Evolutionary conservation across 371 early-diverging fungal species (phyloP), one percentile per base, ranked within the genome.

Genomic region (Basidiobolus meristosporus): DNA sequence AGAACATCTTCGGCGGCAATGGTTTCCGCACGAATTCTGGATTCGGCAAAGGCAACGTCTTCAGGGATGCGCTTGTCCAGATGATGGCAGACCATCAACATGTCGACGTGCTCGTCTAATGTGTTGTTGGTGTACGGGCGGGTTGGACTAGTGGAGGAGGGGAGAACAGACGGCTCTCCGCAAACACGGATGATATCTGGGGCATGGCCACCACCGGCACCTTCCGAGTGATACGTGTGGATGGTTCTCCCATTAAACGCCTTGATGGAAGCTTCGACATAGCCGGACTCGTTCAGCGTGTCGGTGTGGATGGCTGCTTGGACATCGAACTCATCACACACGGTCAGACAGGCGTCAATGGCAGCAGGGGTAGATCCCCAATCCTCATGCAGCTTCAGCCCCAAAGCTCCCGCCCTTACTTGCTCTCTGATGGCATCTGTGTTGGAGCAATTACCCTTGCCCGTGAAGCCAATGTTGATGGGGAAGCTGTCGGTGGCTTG

Each of bases 21-120:
- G 0, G 93, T 93, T 51, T 93, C 91, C 12, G 79, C 88, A 21
- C 93, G 71, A 50, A 93, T 93, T 42, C 93, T 70, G 45, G 79
- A 78, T 55, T 93, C 93, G 1, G 93, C 91, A 63, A 93, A 93
- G 3, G 87, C 79, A 14, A 90, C 78, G 51, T 93, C 93, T 56
- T 93, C 93, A 3, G 90, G 89, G 28, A 93, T 77, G 31, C 74
- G 71, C 51, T 76, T 81, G 41, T 79, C 78, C 41, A 93, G 60
- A 46, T 93, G 93, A 53, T 93, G 93, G 52, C 93, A 93, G n/a
- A 86, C 91, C 91, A 90, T 90, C 33, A 93, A 57, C 93, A 93
- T 90, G 51, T 93, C 93, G 23, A 93, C 71, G 50, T 93, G 93
- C 49, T 93, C 93, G 53, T 93, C 93, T 29, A 90, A 61, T 3